Base-by-base conservation (phyloP, 495 filamentous ascomycete genomes). In the Lophiostoma macrostomum region DNA sequence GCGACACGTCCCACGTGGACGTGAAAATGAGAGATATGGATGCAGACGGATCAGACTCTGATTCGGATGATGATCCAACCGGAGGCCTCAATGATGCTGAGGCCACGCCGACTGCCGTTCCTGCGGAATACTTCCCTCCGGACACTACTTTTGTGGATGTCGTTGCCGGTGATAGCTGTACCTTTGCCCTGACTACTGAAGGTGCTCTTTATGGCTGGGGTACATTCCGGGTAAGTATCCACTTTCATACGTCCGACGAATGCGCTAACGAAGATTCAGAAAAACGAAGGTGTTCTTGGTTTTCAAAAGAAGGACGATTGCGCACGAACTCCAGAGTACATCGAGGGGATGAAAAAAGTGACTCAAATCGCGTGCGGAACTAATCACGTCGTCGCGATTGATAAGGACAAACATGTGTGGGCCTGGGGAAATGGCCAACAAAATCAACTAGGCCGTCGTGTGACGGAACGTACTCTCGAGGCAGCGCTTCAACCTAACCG, bases 351-450 rank as follows among this genome's bases (percentile, higher is more conserved):
- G 22, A 82, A 81, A 65, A 80, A 84, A 35, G 79, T 91, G 60
- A 78, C 70, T 19, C 49, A 75, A 10, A 72, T 91, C 22, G 74
- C 76, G 20, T 72, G 74, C 34, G 87, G 87, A 40, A 75, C 77
- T 11, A 86, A 91, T 67, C 87, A 91, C 66, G 72, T 82, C 40
- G 74, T 91, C 22, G 87, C 85, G 6, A 73, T 88, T 22, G 79
- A 85, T 62, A 73, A 70, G n/a, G 75, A 80, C 46, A 84, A 84
- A 50, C 76, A 75, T 36, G 77, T 87, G 40, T 84, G 71, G 50
- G 78, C 80, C 38, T 91, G 86, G 86, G 87, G 87, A 41, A 76
- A 76, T 53, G 85, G 84, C 41, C 81, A 89, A 52, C 83, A 88
- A 58, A 75, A 76, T 64, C 87, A 90, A 67, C 83, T 91, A n/a